phyloP scores from a whole-genome alignment of 306 rosid species.

The Acacia acuminata region DNA sequence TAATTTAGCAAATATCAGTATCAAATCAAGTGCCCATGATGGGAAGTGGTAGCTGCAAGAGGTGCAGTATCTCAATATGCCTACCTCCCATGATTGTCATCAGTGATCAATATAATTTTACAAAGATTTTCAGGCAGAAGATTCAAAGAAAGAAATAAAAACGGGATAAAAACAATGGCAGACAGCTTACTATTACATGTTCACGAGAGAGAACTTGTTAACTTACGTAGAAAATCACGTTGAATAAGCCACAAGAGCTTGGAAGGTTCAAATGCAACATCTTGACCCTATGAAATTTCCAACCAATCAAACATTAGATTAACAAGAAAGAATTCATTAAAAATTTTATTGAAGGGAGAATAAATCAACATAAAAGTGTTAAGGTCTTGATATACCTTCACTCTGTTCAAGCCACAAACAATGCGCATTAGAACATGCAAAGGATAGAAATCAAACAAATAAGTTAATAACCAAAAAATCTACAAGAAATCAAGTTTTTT shows the following conservation, averaged over 20 bases:
- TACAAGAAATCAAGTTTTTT: background rate
- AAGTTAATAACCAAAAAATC: conserved; percentile 42
- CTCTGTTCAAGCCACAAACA: conserved; percentile 54
- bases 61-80: background rate
- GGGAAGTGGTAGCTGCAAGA: conserved; percentile 3
- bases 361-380: conserved; percentile 11
- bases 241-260: conserved; percentile 98
- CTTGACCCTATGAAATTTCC: conserved; percentile 75
- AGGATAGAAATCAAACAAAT: conserved; percentile 38
- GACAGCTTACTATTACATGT: conserved; percentile 10
- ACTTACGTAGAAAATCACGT: conserved; percentile 97
- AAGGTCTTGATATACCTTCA: conserved; percentile 68
- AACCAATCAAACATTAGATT: conserved; percentile 26
- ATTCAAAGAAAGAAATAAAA: background rate
- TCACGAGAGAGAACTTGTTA: conserved; percentile 19
- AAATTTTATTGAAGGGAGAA: background rate
- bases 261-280: conserved; percentile 97
- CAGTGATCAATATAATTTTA: conserved; percentile 8
- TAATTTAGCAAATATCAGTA: conserved; percentile 33
- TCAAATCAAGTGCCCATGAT: conserved; percentile 23
- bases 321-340: conserved; percentile 14
- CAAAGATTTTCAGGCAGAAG: background rate
- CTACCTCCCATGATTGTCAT: conserved; percentile 13
- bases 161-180: background rate
- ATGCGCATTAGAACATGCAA: conserved; percentile 33